Base-by-base conservation (phyloP, 352 stramenopile species). In the Plasmopara halstedii region DNA sequence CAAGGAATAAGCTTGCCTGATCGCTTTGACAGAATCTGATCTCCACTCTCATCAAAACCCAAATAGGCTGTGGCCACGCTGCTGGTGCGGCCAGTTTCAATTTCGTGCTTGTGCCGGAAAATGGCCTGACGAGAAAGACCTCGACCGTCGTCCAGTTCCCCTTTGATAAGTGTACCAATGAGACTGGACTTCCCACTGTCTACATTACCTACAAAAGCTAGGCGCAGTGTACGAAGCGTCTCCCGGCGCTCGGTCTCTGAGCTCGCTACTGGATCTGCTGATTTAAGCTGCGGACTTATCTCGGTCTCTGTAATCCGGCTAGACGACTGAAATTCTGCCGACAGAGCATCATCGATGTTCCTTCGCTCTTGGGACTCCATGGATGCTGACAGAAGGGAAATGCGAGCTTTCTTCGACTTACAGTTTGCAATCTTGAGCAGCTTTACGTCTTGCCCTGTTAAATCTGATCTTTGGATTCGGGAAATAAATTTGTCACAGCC, bases 61-160 rank as follows among this genome's bases (percentile, higher is more conserved):
- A 94, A 58, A 55, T 91, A 92, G 11, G 78, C 79, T 4, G 78
- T 90, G 5, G 83, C 78, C 8, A 94, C 81, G 34, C 69, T 86
- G 50, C 81, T 92, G 26, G 83, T 94, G 23, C 83, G 75, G 5
- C 83, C 83, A n/a, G 72, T 79, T 34, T 92, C 81, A 17, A 71
- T 22, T 58, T 94, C 83, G 56, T 94, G 83, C 59, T 94, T 86
- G 64, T 94, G 83, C 43, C 82, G 79, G 49, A 94, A 94, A 34
- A 94, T 84, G 27, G 77, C 79, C 48, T 86, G 69, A 18, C 82
- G 75, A 35, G 82, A 89, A 5, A 71, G 72, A 6, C 82, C 96
- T 27, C 96, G 88, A 22, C 96, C 96, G 64, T 99, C 95, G 63
- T 99, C 96, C 34, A 99, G 70, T 22, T 92, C 81, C 43, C 88